Percentiles rank a stretch among this genome's conserved stretches.
These are phyloP conservation scores for Eucalyptus guilfoylei DNA, from an alignment of 345 rosid genomes.

Conservation along the genomic window DNA sequence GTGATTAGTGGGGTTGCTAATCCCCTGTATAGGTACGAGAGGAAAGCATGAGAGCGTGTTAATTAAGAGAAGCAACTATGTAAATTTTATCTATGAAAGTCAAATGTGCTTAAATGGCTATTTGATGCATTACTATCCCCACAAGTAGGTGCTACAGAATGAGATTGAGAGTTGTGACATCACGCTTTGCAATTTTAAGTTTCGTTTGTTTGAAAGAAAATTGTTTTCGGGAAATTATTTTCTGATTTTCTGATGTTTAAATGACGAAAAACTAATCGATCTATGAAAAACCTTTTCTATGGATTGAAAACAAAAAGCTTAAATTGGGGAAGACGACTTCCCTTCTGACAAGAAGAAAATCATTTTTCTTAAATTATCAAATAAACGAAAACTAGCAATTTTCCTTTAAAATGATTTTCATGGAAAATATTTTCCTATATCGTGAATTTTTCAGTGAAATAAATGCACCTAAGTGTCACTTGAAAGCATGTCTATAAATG, in stretches of 20 bases:
- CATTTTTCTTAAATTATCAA: not conserved
- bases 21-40: not conserved
- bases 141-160: not conserved
- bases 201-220: not conserved
- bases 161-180: not conserved
- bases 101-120: not conserved
- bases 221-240: not conserved
- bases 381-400: not conserved
- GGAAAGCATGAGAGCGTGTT: not conserved
- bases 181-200: not conserved
- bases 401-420: too few species aligned
- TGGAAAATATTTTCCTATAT: too few species aligned
- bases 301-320: not conserved
- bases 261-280: not conserved
- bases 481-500: not conserved
- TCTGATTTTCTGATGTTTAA: not conserved
- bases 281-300: accelerated
- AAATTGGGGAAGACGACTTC: not conserved
- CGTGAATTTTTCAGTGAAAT: not conserved
- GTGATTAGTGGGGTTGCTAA: not conserved
- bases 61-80: not conserved
- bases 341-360: not conserved
- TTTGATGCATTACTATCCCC: not conserved
- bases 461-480: not conserved
- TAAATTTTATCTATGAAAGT: not conserved